A percentile compares a stretch with the other conserved stretches of the same genome.
These are phyloP conservation scores for Nicotiana undulata DNA, from an alignment of 257 asterid species.

Conservation along the genomic window DNA sequence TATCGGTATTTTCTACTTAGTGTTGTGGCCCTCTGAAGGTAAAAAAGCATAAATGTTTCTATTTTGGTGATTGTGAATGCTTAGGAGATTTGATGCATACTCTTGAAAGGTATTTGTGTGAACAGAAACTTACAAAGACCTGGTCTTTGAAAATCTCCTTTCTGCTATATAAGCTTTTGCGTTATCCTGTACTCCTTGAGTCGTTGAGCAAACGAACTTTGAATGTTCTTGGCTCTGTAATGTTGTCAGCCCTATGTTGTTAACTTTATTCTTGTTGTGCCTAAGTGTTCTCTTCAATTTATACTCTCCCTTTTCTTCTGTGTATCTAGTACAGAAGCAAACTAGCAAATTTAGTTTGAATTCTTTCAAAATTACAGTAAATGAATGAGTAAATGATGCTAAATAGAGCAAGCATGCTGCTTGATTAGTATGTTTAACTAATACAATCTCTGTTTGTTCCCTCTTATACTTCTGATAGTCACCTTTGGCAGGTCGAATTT, in stretches of 20 bases:
- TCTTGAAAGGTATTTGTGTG: not conserved
- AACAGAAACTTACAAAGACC: not conserved
- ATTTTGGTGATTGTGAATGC: not conserved
- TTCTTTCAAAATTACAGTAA: not conserved
- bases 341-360: not conserved
- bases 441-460: not conserved
- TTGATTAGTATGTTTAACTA: not conserved
- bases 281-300: not conserved
- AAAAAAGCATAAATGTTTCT: not conserved
- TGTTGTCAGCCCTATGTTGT: not conserved
- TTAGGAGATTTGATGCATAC: not conserved
- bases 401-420: not conserved
- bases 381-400: not conserved
- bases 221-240: not conserved
- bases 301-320: not conserved
- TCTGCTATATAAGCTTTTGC: not conserved
- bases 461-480: slow-evolving; percentile 1
- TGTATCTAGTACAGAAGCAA: not conserved
- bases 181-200: not conserved
- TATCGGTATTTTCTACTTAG: slow-evolving; percentile 12
- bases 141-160: not conserved
- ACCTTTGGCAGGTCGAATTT: slow-evolving; percentile 72
- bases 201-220: not conserved
- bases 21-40: not conserved
- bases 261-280: not conserved